Conservation (phyloP, 176 grass and related monocot genomes). For the Raddia distichophylla region DNA sequence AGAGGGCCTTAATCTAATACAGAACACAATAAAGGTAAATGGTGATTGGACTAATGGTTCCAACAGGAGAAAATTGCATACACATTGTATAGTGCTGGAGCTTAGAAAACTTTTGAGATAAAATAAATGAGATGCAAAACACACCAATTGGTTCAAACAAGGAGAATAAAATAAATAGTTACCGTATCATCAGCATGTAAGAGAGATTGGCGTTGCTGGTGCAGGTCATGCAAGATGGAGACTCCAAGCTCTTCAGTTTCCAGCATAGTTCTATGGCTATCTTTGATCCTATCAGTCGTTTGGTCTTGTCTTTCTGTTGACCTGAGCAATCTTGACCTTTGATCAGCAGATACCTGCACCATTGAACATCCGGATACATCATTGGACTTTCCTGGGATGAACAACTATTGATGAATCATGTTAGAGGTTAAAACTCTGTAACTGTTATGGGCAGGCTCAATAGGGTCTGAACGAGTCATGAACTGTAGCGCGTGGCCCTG, state of each 20-base stretch:
- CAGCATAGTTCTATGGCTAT: slow-evolving; percentile 76
- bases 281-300: slow-evolving; percentile 74
- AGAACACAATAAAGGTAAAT: slow-evolving; percentile 7
- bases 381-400: background rate
- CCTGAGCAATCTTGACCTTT: slow-evolving; percentile 81
- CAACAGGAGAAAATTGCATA: slow-evolving; percentile 18
- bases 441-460: too few species aligned
- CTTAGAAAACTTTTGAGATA: background rate
- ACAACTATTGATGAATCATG: slow-evolving; percentile 5
- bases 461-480: too few species aligned
- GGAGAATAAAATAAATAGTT: slow-evolving; percentile 12
- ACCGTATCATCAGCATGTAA: slow-evolving; percentile 77
- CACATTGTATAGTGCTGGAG: background rate
- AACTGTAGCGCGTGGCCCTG: too few species aligned
- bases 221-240: slow-evolving; percentile 86
- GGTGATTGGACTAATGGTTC: background rate
- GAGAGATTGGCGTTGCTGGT: slow-evolving; percentile 83
- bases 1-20: slow-evolving; percentile 1
- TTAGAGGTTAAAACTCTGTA: background rate
- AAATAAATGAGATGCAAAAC: slow-evolving; percentile 5
- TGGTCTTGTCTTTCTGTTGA: slow-evolving; percentile 68
- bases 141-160: slow-evolving; percentile 25
- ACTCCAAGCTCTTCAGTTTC: slow-evolving; percentile 97
- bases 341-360: slow-evolving; percentile 65
- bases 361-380: slow-evolving; percentile 30